Base-by-base conservation (phyloP, 768 basidiomycete species). In the Chalciporus sphaerocephalus region DNA sequence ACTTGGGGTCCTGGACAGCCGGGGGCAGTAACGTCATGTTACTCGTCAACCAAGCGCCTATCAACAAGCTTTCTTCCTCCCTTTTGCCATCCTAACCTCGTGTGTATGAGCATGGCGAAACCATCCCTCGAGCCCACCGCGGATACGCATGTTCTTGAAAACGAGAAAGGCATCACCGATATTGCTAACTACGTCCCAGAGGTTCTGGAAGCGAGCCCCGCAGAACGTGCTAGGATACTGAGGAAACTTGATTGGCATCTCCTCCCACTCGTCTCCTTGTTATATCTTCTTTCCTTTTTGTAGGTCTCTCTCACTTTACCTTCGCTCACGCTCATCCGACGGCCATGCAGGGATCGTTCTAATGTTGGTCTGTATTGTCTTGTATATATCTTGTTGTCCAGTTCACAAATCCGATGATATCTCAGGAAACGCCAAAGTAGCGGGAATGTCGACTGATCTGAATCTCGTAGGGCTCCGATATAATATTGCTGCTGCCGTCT, bases 271-370 rank as follows among this genome's bases (percentile, higher is more conserved):
- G 66, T 75, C 28, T 73, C 72, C 5, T 45, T 74, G 28, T 54
- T 76, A 10, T 75, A 74, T 46, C 59, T 76, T 32, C 61, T 74
- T 40, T 74, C 72, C 6, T 76, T 75, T 53, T 55, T 76, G 71
- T 74, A 48, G 62, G 73, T 67, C 39, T 4, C 20, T 34, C 24
- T 38, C 22, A 52, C 15, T 10, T 6, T 41, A 6, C 2, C 20
- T 23, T 20, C 13, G 22, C 36, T 39, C 16, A 40, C 24, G 30
- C 30, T 32, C 15, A 32, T n/a, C 13, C 13, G 30, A 32, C n/a
- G 5, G 30, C n/a, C n/a, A 8, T 15, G 5, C 38, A 72, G 70
- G 18, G 75, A 75, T 55, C 69, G 75, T 16, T 59, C 70, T 37
- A 76, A 74, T 54, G 58, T 76, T 35, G 75, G 74, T 46, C 56